Base-by-base conservation (phyloP, 805 yeast species). In the Blastobotrys attinorum region DNA sequence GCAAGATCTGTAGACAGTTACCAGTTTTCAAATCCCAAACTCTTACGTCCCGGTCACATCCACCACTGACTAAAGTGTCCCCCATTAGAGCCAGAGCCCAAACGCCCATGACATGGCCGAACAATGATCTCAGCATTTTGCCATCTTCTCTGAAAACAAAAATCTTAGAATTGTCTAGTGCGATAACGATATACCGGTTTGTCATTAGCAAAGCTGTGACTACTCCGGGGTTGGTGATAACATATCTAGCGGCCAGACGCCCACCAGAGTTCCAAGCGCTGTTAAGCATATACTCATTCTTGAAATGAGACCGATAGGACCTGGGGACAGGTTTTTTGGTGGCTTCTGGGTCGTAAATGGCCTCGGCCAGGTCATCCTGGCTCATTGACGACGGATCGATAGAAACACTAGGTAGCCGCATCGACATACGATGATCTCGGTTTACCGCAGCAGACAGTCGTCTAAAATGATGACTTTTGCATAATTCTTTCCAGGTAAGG, bases 91-190 rank as follows among this genome's bases (percentile, higher is more conserved):
- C 83, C 47, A 92, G 81, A 23, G 95, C 89, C 97, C 97, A 90
- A 11, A 92, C 96, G 33, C 97, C 98, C 72, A 88, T 96, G 41
- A 92, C 87, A 61, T 92, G 98, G 3, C 98, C 98, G 65, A 86
- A 87, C 58, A 90, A 95, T 0, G 97, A 88, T 49, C 96, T 71
- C n/a, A 89, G 54, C 40, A 66, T 55, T 37, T 59, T 51, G 29
- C 72, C 72, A 47, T 61, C 66, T 40, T 55, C 57, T 31, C 61
- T 52, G 51, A 72, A 65, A 21, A 70, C 66, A 41, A 66, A 67
- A 29, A 74, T 57, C 18, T 66, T 56, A 22, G 72, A 63, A 45
- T 66, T 62, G 51, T 70, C 73, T 51, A 72, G 64, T 2, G 72
- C 67, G 32, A 68, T 57, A 23, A 64, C 65, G 22, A 66, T 63